Evolutionary conservation across 2,329 filamentous ascomycete genomes (phyloP), one percentile per base, ranked within the genome.

Genomic region (Aspergillus jensenii): DNA sequence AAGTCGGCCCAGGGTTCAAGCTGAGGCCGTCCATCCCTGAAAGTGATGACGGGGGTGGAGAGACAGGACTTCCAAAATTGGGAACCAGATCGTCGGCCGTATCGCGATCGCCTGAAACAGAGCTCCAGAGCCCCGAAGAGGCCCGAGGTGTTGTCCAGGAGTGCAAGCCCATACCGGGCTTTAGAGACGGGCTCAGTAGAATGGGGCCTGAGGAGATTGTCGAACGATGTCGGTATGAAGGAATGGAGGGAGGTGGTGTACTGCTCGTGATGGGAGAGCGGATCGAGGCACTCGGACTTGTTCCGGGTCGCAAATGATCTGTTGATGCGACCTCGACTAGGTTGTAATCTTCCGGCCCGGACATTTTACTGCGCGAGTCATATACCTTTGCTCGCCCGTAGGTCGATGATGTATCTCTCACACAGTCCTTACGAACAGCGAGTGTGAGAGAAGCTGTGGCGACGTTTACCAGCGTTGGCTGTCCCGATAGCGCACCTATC

Each of bases 371-470:
- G 14, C 15, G 11, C 12, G 52, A 27, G 11, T 48, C 41, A 21
- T 55, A 62, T 33, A 43, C 47, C 15, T 39, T 31, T 9, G 60
- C 49, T 5, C 59, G 48, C 31, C 61, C 50, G 46, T 52, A 50
- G 21, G 56, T 45, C 11, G 60, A 58, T 37, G 52, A 44, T 2
- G 55, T n/a, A 15, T 62, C 59, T 40, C 57, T 61, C 31, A 68
- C 49, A 19, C 64, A 65, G 58, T 68, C 68, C 60, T 87, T 88
- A 50, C 87, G 83, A 15, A 88, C 82, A 4, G 93, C 93, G 87
- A 97, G 90, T 1, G 93, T 97, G 49, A 99, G 81, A 3, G 93
- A 96, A 0, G 93, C 90, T 76, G 96, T 90, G 27, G 88, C 89
- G 15, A 98, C 89, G 70, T 98, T 93, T 68, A 96, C 86, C 14